Evolutionary conservation across 495 filamentous ascomycete genomes (phyloP).

Genomic region (Mycothermus thermophilus): DNA sequence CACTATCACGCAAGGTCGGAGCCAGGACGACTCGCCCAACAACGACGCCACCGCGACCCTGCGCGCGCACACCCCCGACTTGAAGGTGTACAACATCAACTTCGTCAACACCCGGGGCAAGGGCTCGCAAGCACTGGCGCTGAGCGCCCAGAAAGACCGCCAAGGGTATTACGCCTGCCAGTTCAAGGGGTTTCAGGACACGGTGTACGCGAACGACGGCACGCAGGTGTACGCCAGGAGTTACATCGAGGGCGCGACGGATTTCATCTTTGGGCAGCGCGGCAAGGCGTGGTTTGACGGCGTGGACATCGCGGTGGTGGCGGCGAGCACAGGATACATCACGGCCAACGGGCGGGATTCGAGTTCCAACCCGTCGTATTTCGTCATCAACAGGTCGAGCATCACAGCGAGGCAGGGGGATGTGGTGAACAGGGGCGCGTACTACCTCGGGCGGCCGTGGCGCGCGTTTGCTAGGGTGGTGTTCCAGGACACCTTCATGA

Average conservation of each 20-base stretch:
- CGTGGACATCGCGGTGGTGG: constrained; percentile 41
- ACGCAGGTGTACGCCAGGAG: constrained; percentile 42
- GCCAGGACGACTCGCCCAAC: constrained; percentile 29
- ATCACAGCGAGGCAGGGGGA: constrained; percentile 34
- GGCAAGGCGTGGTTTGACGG: constrained; percentile 49
- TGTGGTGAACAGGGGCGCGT: constrained; percentile 34
- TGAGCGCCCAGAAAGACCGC: constrained; percentile 39
- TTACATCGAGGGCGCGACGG: constrained; percentile 46
- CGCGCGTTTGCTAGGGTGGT: constrained; percentile 44
- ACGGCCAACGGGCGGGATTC: constrained; percentile 40
- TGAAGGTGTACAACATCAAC: constrained; percentile 52
- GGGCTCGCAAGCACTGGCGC: constrained; percentile 45
- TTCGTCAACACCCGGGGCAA: constrained; percentile 41
- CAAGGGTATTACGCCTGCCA: constrained; percentile 47
- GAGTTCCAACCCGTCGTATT: constrained; percentile 39
- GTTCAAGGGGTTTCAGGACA: constrained; percentile 49
- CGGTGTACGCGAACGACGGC: constrained; percentile 44
- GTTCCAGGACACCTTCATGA: constrained; percentile 44
- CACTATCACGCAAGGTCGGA: constrained; percentile 37
- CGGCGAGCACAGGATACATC: constrained; percentile 34
- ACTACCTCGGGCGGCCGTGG: constrained; percentile 57
- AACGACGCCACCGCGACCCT: constrained; percentile 41
- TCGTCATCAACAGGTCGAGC: constrained; percentile 46
- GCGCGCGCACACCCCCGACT: constrained; percentile 34
- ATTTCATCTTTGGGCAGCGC: constrained; percentile 55